A percentile compares a stretch with the other conserved stretches of the same genome.
phyloP scores from a whole-genome alignment of 768 basidiomycete species.

The Serendipita sp. region DNA sequence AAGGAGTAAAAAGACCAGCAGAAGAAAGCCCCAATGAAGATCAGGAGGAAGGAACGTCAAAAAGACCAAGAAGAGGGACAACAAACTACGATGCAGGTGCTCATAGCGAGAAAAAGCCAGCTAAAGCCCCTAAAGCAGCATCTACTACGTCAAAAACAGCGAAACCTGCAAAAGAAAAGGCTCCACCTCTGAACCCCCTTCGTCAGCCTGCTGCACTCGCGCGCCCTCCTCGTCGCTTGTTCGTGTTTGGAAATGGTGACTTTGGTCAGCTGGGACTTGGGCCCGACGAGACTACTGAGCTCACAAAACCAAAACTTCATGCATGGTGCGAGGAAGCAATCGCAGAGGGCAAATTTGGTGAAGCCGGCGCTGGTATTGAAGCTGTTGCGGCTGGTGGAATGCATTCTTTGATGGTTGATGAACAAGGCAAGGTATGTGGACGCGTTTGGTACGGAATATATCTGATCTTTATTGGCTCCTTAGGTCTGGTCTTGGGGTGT shows the following conservation, averaged over 20 bases:
- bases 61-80: neutral
- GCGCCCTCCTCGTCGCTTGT: constrained; percentile 56
- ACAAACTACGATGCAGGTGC: constrained; percentile 4
- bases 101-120: constrained; percentile 2
- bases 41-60: neutral
- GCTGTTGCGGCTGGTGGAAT: constrained; percentile 69
- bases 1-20: constrained; percentile 1
- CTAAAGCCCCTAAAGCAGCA: neutral
- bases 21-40: neutral
- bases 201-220: constrained; percentile 39
- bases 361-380: constrained; percentile 60
- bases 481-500: constrained; percentile 76
- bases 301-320: constrained; percentile 59
- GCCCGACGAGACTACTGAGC: constrained; percentile 50
- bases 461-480: neutral
- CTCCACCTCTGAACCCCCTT: constrained; percentile 20
- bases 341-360: constrained; percentile 44
- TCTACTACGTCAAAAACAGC: neutral
- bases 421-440: constrained; percentile 69
- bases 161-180: constrained; percentile 5
- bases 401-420: constrained; percentile 78
- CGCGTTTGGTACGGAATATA: neutral
- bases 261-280: constrained; percentile 95
- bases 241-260: constrained; percentile 81
- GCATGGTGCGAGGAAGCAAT: constrained; percentile 63